Evolutionary conservation across 305 asterid genomes (phyloP).

Genomic region (Solanum hybrid): DNA sequence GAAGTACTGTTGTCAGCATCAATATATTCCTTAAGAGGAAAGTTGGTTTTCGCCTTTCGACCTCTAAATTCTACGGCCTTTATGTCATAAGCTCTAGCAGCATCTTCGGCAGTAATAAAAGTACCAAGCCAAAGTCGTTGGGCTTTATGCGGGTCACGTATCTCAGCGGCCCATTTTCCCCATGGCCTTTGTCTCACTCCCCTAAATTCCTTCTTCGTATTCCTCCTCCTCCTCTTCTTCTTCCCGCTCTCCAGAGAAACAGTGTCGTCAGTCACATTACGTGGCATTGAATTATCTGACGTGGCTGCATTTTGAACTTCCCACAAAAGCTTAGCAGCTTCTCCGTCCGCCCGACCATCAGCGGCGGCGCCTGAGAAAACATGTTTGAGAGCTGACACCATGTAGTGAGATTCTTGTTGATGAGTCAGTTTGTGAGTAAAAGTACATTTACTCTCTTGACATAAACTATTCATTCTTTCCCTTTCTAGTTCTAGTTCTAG

Average conservation of each 20-base stretch:
- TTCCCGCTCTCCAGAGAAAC: neutral
- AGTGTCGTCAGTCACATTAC: neutral
- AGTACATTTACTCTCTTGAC: neutral
- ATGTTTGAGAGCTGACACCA: constrained; percentile 17
- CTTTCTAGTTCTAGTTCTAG: neutral
- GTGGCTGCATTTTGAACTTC: neutral
- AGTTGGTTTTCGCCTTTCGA: constrained; percentile 13
- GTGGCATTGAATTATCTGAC: neutral
- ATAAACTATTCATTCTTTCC: neutral
- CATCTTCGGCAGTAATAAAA: constrained; percentile 13
- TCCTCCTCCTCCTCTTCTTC: neutral
- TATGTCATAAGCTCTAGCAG: constrained; percentile 24
- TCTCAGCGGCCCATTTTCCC: constrained; percentile 25
- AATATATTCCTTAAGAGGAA: constrained; percentile 6
- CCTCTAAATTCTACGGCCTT: constrained; percentile 18
- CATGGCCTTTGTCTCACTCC: constrained; percentile 17
- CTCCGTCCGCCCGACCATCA: neutral
- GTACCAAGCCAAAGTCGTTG: constrained; percentile 22
- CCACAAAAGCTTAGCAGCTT: neutral
- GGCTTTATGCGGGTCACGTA: constrained; percentile 10
- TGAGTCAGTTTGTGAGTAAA: neutral
- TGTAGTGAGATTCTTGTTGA: neutral
- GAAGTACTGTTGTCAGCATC: neutral
- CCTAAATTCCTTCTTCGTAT: neutral
- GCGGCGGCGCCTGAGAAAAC: neutral